Percentiles rank a stretch among this genome's conserved stretches.
phyloP scores from a whole-genome alignment of 2,329 filamentous ascomycete genomes.

The Talaromyces islandicus region DNA sequence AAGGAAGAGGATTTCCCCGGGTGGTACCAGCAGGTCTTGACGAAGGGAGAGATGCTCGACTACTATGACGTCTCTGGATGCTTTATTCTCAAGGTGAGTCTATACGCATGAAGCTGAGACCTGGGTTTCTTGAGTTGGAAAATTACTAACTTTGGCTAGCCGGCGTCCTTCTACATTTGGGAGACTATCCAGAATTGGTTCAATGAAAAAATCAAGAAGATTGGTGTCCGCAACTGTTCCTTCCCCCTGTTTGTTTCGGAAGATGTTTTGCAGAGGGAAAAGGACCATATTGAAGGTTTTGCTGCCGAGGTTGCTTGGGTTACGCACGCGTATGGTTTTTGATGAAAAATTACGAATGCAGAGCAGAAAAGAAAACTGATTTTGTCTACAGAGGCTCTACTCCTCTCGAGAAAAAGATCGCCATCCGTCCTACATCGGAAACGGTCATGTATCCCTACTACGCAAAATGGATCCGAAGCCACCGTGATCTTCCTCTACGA shows the following conservation, averaged over 20 bases:
- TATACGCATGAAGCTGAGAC: background rate
- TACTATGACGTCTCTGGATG: slow-evolving; percentile 98
- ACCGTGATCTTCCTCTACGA: slow-evolving; percentile 87
- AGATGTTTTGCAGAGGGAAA: slow-evolving; percentile 80
- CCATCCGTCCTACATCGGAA: slow-evolving; percentile 64
- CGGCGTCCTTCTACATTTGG: slow-evolving; percentile 62
- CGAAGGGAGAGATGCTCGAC: slow-evolving; percentile 95
- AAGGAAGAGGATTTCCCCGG: slow-evolving; percentile 83
- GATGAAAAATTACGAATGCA: slow-evolving; percentile 3
- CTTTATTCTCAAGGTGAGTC: slow-evolving; percentile 73
- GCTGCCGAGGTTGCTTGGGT: slow-evolving; percentile 61
- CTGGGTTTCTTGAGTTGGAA: background rate
- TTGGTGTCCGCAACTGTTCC: slow-evolving; percentile 92
- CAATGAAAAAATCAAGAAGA: slow-evolving; percentile 69
- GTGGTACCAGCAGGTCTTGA: slow-evolving; percentile 97
- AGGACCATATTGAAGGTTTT: slow-evolving; percentile 98
- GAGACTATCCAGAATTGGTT: slow-evolving; percentile 56
- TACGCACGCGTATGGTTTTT: slow-evolving; percentile 39
- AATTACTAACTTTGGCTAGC: slow-evolving; percentile 31
- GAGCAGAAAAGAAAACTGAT: slow-evolving; percentile 17
- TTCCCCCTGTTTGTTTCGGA: slow-evolving; percentile 94
- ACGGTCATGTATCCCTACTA: slow-evolving; percentile 96
- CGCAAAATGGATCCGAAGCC: slow-evolving; percentile 92
- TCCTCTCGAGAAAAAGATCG: slow-evolving; percentile 76
- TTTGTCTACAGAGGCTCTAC: slow-evolving; percentile 65